Conservation (phyloP, 1,284 basidiomycete species). For the Leucoagaricus sp. region DNA sequence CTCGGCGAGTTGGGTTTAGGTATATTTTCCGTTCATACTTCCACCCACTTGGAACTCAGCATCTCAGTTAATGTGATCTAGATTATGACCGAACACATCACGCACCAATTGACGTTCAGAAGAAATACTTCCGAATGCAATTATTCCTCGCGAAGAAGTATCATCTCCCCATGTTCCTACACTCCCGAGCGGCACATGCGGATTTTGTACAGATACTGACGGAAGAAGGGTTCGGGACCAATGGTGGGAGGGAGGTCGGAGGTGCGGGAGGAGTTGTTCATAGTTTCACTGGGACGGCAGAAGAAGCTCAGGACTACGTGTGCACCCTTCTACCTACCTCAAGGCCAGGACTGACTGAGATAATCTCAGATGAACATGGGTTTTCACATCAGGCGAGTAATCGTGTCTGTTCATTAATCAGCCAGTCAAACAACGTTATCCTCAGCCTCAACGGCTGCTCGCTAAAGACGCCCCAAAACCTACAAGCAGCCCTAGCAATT, state of each 20-base stretch:
- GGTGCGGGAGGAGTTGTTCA: conserved; percentile 81
- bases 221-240: conserved; percentile 63
- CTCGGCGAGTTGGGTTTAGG: conserved; percentile 88
- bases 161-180: conserved; percentile 82
- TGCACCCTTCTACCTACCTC: conserved; percentile 43
- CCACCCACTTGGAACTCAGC: background rate
- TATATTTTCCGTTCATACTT: conserved; percentile 29
- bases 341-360: background rate
- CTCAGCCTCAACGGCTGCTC: conserved; percentile 77
- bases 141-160: conserved; percentile 71
- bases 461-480: conserved; percentile 77
- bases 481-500: conserved; percentile 62
- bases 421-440: background rate
- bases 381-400: conserved; percentile 57
- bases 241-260: conserved; percentile 56
- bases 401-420: background rate
- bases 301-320: conserved; percentile 67
- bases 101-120: conserved; percentile 64
- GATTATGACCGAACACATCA: conserved; percentile 88
- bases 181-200: conserved; percentile 75
- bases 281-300: conserved; percentile 77
- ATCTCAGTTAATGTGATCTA: conserved; percentile 25
- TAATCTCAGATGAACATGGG: conserved; percentile 63
- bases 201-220: conserved; percentile 74
- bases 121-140: conserved; percentile 67